phyloP scores from a whole-genome alignment of 179 eudicot genomes.

The Beta lomatogona region DNA sequence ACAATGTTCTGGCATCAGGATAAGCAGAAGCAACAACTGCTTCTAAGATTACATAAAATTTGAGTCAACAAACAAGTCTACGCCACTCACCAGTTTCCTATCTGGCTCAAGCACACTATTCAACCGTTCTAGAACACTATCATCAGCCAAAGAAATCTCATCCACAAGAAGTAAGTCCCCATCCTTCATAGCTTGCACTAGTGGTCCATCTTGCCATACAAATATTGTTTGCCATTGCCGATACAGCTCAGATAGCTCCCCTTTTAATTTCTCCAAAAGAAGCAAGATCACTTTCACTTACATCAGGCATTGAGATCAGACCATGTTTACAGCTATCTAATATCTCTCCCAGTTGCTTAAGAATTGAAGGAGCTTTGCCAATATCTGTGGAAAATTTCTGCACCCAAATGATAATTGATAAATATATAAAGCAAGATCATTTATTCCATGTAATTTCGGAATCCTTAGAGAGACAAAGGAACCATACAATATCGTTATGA shows the following conservation, averaged over 20 bases:
- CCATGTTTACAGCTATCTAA: conserved; percentile 50
- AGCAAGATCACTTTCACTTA: conserved; percentile 51
- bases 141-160: conserved; percentile 98
- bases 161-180: conserved; percentile 94
- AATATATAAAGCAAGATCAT: conserved; percentile 2
- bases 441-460: not conserved
- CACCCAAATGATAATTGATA: conserved; percentile 18
- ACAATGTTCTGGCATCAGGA: not conserved
- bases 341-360: conserved; percentile 49
- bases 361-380: conserved; percentile 60
- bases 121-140: conserved; percentile 93
- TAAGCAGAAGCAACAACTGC: conserved; percentile 1
- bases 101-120: conserved; percentile 99
- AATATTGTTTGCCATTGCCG: conserved; percentile 88
- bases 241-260: conserved; percentile 53
- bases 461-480: not conserved
- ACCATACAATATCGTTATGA: conserved; percentile 60
- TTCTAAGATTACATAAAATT: not conserved
- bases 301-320: conserved; percentile 43
- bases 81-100: conserved; percentile 73
- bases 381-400: conserved; percentile 79
- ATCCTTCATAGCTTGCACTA: conserved; percentile 89
- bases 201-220: conserved; percentile 97
- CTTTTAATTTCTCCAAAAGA: conserved; percentile 45
- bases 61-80: not conserved